Base-by-base conservation (phyloP, 371 early-diverging fungal genomes). In the Rhizopus sp. region DNA sequence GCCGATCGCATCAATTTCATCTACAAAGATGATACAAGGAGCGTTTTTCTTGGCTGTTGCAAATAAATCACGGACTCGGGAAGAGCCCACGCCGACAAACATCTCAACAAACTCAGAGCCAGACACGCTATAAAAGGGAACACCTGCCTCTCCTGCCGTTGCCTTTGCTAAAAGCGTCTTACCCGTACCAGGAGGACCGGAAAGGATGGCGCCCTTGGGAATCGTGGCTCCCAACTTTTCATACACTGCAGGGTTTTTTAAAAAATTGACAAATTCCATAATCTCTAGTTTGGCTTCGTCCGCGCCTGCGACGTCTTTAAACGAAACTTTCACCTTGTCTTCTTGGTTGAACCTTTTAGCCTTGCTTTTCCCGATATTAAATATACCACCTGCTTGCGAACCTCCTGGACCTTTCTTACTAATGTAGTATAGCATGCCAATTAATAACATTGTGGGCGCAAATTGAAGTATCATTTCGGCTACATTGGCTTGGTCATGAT, bases 71-170 rank as follows among this genome's bases (percentile, higher is more conserved):
- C 99, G 89, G 3, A 99, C 97, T 47, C 98, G 88, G n/a, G 95
- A 93, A 3, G 98, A 91, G 41, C 99, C 99, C 9, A 99, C 98
- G 70, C 99, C 99, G 17, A 99, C 99, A 91, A 98, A 99, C 98
- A 99, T 99, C 75, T 99, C 99, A 29, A 98, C 94, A 69, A 99
- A 98, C 72, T 99, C 99, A 12, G 99, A 96, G n/a, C 99, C 99
- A 5, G 96, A 94, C 23, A 99, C 98, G 48, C 92, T 92, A 46
- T 98, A 74, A 80, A 99, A 99, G 3, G 98, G 95, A 6, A 97
- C 97, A 30, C 94, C 96, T 5, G 99, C 98, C 73, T 99, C 99
- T 50, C 98, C 98, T 0, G 99, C 99, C 0, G 98, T 97, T 0
- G 99, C 99, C 76, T 99, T 99, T 40, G 99, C 99, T 46, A 99